Base-by-base conservation (phyloP, 495 filamentous ascomycete genomes). In the Alectoria sarmentosa region DNA sequence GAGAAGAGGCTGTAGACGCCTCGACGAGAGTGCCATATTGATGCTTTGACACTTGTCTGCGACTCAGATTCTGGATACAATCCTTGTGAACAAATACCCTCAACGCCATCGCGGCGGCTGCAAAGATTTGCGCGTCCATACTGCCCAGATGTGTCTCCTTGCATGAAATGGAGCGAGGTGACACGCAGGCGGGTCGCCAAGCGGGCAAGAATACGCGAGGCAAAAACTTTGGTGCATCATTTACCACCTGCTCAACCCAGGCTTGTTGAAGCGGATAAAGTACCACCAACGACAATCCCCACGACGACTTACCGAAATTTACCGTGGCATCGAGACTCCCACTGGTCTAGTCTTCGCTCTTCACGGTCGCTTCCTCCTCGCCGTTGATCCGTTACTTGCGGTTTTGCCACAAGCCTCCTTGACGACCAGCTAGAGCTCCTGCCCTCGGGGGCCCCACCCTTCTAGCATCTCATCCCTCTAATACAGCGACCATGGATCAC, bases 401-500 rank as follows among this genome's bases (percentile, higher is more conserved):
- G 30, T 30, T 34, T 55, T 55, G 52, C 52, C 52, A 55, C 30
- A 21, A 34, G 52, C 52, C 52, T 34, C 30, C n/a, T 34, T 34
- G 52, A 55, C 28, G 15, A 55, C 52, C 30, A 55, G 49, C 28
- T 32, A 54, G 26, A 55, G 17, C 28, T 55, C 15, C 26, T n/a
- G 14, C 38, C 39, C 32, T 34, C 26, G 14, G 32, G 32, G 38
- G 17, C 39, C 60, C 61, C 15, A n/a, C 30, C 26, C 26, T 14
- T 58, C 17, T 11, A 26, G 11, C 58, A 55, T 58, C 69, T 56
- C 32, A 30, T 28, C 63, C 7, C 42, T 58, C n/a, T n/a, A 39
- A 41, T 17, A 41, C 28, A 39, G 23, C 56, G 23, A 10, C 13
- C 28, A 96, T 96, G 90, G 94, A 98, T 86, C 93, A 97, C 79